Evolutionary conservation across 2,329 filamentous ascomycete genomes (phyloP).

Genomic region (Sporothrix phasma): DNA sequence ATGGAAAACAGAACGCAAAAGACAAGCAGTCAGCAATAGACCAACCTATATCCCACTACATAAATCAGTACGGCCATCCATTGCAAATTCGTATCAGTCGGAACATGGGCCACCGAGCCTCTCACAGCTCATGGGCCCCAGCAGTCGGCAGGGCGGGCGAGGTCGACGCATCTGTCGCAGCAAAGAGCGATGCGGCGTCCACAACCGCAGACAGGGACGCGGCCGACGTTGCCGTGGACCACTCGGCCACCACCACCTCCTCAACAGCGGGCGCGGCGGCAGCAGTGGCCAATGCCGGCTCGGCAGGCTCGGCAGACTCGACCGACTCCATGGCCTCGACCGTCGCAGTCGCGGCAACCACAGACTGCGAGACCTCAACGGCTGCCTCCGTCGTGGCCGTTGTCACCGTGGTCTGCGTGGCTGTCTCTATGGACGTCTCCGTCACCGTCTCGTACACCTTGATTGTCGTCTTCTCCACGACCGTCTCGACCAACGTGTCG

Average conservation of each 20-base stretch:
- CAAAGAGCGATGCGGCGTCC: neutral
- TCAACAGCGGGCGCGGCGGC: too few relatives aligned
- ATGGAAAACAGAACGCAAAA: neutral
- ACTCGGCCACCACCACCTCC: neutral
- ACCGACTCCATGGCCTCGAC: neutral
- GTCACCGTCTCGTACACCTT: constrained; percentile 22
- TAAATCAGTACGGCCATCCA: neutral
- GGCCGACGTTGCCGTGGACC: neutral
- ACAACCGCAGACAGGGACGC: neutral
- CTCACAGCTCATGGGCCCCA: neutral
- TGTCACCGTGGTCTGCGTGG: constrained; percentile 15
- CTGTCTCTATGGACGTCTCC: constrained; percentile 21
- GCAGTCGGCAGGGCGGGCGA: neutral
- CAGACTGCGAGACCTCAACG: neutral
- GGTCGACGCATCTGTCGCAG: neutral
- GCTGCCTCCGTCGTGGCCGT: neutral
- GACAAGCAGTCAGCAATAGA: too few relatives aligned
- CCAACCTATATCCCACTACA: neutral
- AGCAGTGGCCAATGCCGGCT: too few relatives aligned
- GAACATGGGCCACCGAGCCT: neutral
- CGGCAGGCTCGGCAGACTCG: neutral
- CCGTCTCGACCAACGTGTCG: constrained; percentile 15
- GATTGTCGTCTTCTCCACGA: constrained; percentile 20
- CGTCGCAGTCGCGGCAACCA: neutral
- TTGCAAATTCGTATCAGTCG: neutral